Conservation (phyloP, 2,329 filamentous ascomycete species). For the Bipolaris oryzae region DNA sequence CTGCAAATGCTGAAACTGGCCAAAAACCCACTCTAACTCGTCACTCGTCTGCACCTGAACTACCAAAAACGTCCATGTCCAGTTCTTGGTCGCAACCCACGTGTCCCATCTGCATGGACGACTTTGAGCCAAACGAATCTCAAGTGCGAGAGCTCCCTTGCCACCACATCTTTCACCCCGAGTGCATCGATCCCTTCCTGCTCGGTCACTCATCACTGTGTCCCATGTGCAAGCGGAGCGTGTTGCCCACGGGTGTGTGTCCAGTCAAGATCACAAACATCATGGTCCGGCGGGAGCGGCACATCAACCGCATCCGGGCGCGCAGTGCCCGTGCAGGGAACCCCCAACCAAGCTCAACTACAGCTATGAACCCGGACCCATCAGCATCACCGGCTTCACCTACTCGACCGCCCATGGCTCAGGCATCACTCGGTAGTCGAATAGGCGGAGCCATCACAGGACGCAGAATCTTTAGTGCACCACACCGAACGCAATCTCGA, state of each 20-base stretch:
- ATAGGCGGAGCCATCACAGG: constrained; percentile 31
- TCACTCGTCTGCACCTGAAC: constrained; percentile 27
- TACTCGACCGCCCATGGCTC: constrained; percentile 15
- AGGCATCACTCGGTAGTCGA: constrained; percentile 34
- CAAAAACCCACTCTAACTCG: constrained; percentile 21
- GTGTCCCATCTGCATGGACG: constrained; percentile 89
- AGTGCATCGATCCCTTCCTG: constrained; percentile 88
- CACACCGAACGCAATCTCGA: constrained; percentile 26
- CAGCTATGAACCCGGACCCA: constrained; percentile 1
- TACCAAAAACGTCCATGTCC: constrained; percentile 14
- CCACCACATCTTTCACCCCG: constrained; percentile 89
- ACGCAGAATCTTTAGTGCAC: constrained; percentile 42
- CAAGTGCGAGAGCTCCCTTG: constrained; percentile 86
- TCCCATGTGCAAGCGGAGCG: constrained; percentile 85
- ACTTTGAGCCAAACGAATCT: constrained; percentile 72
- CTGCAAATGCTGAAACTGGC: constrained; percentile 24
- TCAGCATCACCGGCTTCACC: constrained; percentile 1
- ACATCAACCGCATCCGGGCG: constrained; percentile 66
- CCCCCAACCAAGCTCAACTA: constrained; percentile 5
- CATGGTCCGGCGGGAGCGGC: constrained; percentile 83
- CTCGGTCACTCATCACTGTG: constrained; percentile 81
- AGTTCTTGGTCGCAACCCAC: constrained; percentile 70
- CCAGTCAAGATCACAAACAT: constrained; percentile 67
- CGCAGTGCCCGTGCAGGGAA: constrained; percentile 37
- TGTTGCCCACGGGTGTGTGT: constrained; percentile 69